Conservation (phyloP, 345 rosid species). For the Microthlaspi erraticum region DNA sequence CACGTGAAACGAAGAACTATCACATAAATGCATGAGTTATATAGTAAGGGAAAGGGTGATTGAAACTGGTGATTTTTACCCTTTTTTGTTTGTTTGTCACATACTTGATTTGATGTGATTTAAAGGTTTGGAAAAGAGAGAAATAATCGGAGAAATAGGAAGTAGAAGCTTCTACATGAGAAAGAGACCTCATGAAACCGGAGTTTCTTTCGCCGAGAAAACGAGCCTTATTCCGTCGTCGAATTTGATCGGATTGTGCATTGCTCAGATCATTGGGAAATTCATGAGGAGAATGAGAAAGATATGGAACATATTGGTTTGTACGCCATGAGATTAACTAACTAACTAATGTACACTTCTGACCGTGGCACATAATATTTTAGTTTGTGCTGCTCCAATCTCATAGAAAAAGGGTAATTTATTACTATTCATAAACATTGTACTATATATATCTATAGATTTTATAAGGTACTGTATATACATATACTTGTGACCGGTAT, state of each 20-base stretch:
- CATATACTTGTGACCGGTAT: too few relatives aligned
- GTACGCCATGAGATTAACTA: slow-evolving; percentile 49
- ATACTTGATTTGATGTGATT: background rate
- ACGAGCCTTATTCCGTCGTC: slow-evolving; percentile 43
- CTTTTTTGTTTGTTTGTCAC: background rate
- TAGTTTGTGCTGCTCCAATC: slow-evolving; percentile 26
- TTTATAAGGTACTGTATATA: too few relatives aligned
- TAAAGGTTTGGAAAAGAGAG: slow-evolving; percentile 70
- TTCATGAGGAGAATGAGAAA: slow-evolving; percentile 57
- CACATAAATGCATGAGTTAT: slow-evolving; percentile 22
- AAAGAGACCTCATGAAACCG: slow-evolving; percentile 45
- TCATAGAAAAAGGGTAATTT: background rate
- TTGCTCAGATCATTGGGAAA: slow-evolving; percentile 58
- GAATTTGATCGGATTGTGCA: slow-evolving; percentile 45
- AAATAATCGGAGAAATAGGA: slow-evolving; percentile 67
- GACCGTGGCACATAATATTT: slow-evolving; percentile 29
- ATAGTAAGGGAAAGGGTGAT: background rate
- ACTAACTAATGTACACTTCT: background rate
- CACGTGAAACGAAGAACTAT: slow-evolving; percentile 9
- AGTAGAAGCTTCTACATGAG: slow-evolving; percentile 79
- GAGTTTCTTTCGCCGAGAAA: slow-evolving; percentile 24
- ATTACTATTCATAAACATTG: background rate
- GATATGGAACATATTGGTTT: slow-evolving; percentile 66
- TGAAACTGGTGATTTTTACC: background rate
- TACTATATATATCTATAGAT: background rate